phyloP scores from a whole-genome alignment of 768 basidiomycete genomes.

The Mycena vulgaris region DNA sequence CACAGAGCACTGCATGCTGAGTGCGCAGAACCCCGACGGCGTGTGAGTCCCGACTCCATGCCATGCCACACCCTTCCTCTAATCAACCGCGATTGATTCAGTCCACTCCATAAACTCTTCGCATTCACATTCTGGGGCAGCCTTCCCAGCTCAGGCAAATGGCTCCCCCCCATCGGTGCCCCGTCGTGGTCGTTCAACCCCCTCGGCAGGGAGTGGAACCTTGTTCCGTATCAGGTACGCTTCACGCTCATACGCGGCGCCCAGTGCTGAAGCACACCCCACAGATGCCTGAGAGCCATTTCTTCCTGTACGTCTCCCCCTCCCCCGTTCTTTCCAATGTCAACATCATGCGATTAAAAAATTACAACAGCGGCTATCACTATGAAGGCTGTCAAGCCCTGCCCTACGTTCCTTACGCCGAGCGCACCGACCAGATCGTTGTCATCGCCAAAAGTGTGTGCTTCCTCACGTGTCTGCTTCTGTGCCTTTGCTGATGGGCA shows the following conservation, averaged over 20 bases:
- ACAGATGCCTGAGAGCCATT: constrained; percentile 36
- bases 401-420: constrained; percentile 19
- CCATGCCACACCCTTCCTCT: too few relatives aligned
- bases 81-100: too few relatives aligned
- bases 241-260: too few relatives aligned
- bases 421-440: constrained; percentile 30
- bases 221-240: constrained; percentile 34
- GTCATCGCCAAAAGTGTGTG: constrained; percentile 34
- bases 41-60: constrained; percentile 27
- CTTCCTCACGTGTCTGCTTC: too few relatives aligned
- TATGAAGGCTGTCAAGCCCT: constrained; percentile 28
- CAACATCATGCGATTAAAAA: neutral
- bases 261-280: too few relatives aligned
- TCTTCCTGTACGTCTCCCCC: constrained; percentile 23
- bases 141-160: constrained; percentile 23
- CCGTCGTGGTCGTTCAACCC: constrained; percentile 37
- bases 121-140: constrained; percentile 38
- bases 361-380: constrained; percentile 30
- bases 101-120: constrained; percentile 33
- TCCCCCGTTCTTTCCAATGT: neutral
- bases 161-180: constrained; percentile 11
- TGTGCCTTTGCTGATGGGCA: neutral
- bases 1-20: constrained; percentile 11
- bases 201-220: constrained; percentile 32
- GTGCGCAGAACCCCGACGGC: constrained; percentile 32